Conservation (phyloP, 139 green algal species). For the Micractinium conductrix region DNA sequence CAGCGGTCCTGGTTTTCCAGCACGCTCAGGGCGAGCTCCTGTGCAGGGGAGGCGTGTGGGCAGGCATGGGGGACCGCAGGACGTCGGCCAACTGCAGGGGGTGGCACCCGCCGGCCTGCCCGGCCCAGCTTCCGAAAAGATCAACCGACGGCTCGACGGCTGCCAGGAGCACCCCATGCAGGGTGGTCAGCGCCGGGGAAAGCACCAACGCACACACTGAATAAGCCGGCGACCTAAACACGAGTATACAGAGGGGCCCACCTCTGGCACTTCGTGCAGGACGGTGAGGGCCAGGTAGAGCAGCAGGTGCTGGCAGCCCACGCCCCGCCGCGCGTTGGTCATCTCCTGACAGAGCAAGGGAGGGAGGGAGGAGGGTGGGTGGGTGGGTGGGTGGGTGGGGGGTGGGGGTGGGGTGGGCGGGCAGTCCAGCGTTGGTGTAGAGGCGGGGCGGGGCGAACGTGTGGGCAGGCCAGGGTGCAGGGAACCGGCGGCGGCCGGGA, state of each 20-base stretch:
- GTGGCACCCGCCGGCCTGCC: too few relatives aligned
- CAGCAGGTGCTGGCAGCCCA: slow-evolving; percentile 16
- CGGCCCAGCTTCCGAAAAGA: too few relatives aligned
- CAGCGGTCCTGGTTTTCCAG: neutral
- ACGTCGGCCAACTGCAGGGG: too few relatives aligned
- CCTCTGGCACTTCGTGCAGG: neutral
- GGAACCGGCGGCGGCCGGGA: neutral
- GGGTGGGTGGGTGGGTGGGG: neutral
- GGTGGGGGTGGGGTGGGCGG: neutral
- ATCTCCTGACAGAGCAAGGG: neutral
- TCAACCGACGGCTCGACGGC: too few relatives aligned
- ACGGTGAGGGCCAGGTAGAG: neutral
- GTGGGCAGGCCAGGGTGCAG: neutral
- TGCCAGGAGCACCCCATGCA: too few relatives aligned
- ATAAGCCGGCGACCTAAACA: neutral
- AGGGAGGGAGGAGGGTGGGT: neutral
- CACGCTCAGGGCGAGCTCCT: neutral
- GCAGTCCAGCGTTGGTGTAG: too few relatives aligned
- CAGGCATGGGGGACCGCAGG: neutral
- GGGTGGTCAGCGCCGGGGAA: too few relatives aligned
- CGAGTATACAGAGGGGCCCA: neutral
- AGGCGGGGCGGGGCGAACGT: neutral
- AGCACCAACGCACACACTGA: too few relatives aligned
- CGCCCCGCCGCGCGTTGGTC: neutral
- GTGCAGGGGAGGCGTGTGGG: neutral